phyloP scores from a whole-genome alignment of 1,284 basidiomycete genomes.

The Cryptococcus maquisensis region DNA sequence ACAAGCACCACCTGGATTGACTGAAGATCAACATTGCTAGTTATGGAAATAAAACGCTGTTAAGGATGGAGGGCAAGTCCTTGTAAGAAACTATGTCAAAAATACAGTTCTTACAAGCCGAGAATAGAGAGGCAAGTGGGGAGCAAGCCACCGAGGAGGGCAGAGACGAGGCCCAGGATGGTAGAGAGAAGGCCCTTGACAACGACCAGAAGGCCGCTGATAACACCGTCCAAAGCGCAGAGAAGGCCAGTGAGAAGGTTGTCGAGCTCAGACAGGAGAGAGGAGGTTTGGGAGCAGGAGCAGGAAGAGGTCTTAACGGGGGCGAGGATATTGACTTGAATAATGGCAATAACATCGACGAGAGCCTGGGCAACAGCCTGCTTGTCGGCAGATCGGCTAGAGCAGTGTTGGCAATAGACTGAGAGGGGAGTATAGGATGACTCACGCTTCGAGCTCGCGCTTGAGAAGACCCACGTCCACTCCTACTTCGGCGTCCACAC shows the following conservation, averaged over 20 bases:
- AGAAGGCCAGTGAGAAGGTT: background rate
- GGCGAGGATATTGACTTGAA: background rate
- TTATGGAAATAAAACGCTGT: no score
- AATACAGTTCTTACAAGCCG: no score
- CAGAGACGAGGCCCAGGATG: background rate
- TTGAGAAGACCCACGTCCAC: conserved; percentile 3
- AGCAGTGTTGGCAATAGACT: background rate
- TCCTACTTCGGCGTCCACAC: conserved; percentile 6
- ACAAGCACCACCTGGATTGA: no score
- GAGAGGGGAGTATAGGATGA: background rate
- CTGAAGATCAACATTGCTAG: no score
- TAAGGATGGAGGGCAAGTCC: no score
- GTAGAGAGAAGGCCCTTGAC: background rate
- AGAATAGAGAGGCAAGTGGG: background rate
- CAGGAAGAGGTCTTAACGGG: background rate
- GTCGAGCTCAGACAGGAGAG: background rate
- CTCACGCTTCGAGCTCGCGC: background rate
- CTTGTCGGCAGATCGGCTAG: background rate
- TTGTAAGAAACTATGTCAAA: no score
- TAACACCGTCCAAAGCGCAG: background rate
- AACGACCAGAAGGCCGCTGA: background rate
- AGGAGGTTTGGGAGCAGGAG: background rate
- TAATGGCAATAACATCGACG: background rate
- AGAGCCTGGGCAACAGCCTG: background rate
- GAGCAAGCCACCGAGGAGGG: background rate